Evolutionary conservation across 148 eudicot genomes (phyloP), one percentile per base, ranked within the genome.

Genomic region (Rhododendron mucronatum): DNA sequence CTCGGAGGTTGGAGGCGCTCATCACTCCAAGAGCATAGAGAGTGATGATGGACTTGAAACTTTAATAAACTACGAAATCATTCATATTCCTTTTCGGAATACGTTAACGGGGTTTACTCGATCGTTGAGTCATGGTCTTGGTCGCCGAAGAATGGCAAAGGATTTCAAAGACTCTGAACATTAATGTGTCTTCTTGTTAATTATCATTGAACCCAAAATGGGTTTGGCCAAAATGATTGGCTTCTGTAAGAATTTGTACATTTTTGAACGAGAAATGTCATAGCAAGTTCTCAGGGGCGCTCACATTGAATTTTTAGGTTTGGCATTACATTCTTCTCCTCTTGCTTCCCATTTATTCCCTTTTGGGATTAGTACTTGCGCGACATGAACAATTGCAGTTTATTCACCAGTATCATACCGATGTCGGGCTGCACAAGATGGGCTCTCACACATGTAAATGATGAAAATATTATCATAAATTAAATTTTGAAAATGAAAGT

Each of bases 11-110:
- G 83, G 51, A 20, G 41, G 28, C 3, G 14, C 28, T 4, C 83
- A 35, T 35, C n/a, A 76, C 48, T 26, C 76, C n/a, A 78, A 84
- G 13, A 88, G 63, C 48, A 4, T 41, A 13, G 82, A 65, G 7
- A 86, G 45, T 2, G 89, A 89, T 5, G 89, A 90, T 16, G 91
- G 86, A 18, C 88, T 88, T 16, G 89, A 88, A 53, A 91, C 90
- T 2, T 86, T 85, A 18, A 45, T 91, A 67, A 87, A 87, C 21
- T 71, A 53, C 15, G 76, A 89, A 11, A 45, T 13, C 37, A 15
- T 50, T 16, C 5, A 44, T 23, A 28, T 6, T 39, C 33, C 77
- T 50, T 73, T 21, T 45, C 47, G 13, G 5, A 55, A 73, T 63
- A 63, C 84, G 14, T 0, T 13, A 2, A 45, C 3, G 75, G 57